Base-by-base conservation (phyloP, 208 protist genomes). In the Acanthamoeba quina region DNA sequence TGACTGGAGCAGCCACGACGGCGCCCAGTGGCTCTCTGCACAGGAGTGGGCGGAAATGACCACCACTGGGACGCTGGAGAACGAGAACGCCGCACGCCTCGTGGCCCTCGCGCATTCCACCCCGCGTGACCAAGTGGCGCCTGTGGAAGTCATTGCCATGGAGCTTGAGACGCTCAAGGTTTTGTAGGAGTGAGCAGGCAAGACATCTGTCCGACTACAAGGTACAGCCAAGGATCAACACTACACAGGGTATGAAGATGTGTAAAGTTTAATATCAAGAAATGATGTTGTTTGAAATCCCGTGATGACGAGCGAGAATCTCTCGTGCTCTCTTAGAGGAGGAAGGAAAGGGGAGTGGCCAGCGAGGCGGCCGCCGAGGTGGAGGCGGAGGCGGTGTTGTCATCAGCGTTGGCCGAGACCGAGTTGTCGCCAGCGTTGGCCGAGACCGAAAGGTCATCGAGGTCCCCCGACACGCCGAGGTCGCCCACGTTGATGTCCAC, bases 11-110 rank as follows among this genome's bases (percentile, higher is more conserved):
- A 37, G 26, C 52, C 9, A 17, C 52, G 49, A 64, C 3, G 52
- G 52, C 13, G 47, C 34, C 0, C 5, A 44, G 78, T 86, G 78
- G 78, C 17, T 86, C 15, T 21, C 44, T 3, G 78, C 78, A 0
- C 49, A 86, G 49, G 78, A 86, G 78, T 86, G 78, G 78, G 78
- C 7, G 2, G 44, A 82, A 7, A 29, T 86, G 41, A n/a, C 26
- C 0, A 64, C 26, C 29, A 41, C 10, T 10, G 52, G 49, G 2
- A 17, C 54, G 7, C n/a, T 85, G 11, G 47, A 85, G 29, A 52
- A 80, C 72, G 41, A 26, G 29, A 80, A 80, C 41, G 34, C 49
- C 13, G 78, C 52, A 19, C 78, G 10, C 13, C 78, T 64, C 5
- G 78, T 86, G 21, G 72, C 72, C 72, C 41, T 86, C 5, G 78